These are phyloP conservation scores for Trichoderma gamsii DNA, from an alignment of 495 filamentous ascomycete species.

Conservation along the genomic window DNA sequence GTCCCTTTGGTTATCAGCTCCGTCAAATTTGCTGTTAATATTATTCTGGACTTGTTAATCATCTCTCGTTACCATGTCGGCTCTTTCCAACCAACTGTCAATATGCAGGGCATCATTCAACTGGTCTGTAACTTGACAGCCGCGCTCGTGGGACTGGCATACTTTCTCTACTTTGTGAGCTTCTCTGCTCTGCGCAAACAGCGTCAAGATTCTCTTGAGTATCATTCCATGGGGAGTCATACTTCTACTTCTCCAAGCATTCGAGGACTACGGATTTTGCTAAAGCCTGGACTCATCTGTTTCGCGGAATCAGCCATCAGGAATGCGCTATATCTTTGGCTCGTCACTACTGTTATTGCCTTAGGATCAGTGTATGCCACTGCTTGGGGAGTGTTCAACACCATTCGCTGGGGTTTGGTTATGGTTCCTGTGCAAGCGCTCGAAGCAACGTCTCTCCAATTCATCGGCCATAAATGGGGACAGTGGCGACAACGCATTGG, in stretches of 20 bases:
- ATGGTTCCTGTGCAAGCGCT: slow-evolving; percentile 69
- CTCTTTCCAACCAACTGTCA: slow-evolving; percentile 46
- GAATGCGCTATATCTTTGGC: slow-evolving; percentile 68
- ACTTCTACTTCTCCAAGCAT: slow-evolving; percentile 30
- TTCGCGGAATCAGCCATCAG: slow-evolving; percentile 60
- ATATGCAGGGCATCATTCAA: slow-evolving; percentile 58
- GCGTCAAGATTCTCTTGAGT: not conserved
- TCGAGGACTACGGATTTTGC: slow-evolving; percentile 43
- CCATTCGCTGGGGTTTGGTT: slow-evolving; percentile 70
- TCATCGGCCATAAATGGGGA: slow-evolving; percentile 66
- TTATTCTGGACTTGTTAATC: slow-evolving; percentile 62
- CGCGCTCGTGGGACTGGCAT: slow-evolving; percentile 51
- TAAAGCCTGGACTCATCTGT: slow-evolving; percentile 50
- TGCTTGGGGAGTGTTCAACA: slow-evolving; percentile 70
- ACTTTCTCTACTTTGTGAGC: slow-evolving; percentile 48
- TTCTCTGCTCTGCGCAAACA: slow-evolving; percentile 17
- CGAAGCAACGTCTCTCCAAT: slow-evolving; percentile 58
- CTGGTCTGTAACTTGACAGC: slow-evolving; percentile 55
- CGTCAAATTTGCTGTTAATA: slow-evolving; percentile 59
- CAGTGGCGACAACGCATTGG: slow-evolving; percentile 44
- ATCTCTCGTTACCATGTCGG: slow-evolving; percentile 63
- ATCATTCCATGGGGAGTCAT: not conserved
- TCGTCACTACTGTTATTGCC: slow-evolving; percentile 56
- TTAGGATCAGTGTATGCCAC: slow-evolving; percentile 62
- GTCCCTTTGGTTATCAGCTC: slow-evolving; percentile 64